A percentile compares a stretch with the other conserved stretches of the same genome.
These are phyloP conservation scores for Saprolegnia parasitica DNA, from an alignment of 352 stramenopile genomes.

Conservation along the genomic window DNA sequence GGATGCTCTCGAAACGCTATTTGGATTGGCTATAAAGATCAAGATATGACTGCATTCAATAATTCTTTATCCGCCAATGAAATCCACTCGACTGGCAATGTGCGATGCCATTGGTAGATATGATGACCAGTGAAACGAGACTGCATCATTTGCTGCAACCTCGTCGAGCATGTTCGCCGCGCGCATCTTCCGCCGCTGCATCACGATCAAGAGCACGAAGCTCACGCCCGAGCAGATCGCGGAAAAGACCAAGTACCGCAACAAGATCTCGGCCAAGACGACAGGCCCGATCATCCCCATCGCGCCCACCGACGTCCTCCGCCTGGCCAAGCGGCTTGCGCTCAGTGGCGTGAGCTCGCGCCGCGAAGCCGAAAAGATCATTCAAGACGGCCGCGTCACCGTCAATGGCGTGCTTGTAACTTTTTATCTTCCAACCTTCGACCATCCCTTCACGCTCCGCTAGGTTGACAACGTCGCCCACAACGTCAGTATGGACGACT, in stretches of 20 bases:
- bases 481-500: constrained; percentile 52
- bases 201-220: constrained; percentile 36
- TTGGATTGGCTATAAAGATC: too few relatives aligned
- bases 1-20: too few relatives aligned
- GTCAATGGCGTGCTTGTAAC: constrained; percentile 65
- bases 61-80: neutral
- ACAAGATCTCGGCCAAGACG: neutral
- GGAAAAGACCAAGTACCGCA: constrained; percentile 22
- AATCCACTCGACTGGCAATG: neutral
- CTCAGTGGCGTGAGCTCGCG: constrained; percentile 76
- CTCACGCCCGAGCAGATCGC: constrained; percentile 28
- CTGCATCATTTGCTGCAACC: neutral
- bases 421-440: neutral
- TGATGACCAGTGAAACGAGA: neutral
- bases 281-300: constrained; percentile 2
- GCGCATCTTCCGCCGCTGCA: constrained; percentile 7
- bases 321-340: constrained; percentile 81
- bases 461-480: constrained; percentile 43
- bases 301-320: constrained; percentile 32
- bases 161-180: neutral
- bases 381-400: constrained; percentile 58
- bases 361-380: constrained; percentile 77
- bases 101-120: neutral
- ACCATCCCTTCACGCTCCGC: neutral
- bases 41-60: neutral